Evolutionary conservation across 148 eudicot genomes (phyloP).

Genomic region (Arbutus unedo): DNA sequence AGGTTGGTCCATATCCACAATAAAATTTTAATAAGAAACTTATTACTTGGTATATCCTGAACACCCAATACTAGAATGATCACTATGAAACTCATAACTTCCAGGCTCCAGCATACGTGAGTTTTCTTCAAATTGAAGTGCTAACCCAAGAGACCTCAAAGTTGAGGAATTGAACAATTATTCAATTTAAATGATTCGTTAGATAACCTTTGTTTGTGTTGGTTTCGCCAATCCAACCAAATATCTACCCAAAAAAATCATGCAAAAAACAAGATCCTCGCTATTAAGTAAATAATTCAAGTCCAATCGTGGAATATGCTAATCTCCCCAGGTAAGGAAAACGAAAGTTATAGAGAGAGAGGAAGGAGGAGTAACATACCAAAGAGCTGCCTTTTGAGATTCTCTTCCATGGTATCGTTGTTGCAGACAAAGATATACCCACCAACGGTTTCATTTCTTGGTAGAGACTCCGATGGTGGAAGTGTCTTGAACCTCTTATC

Average conservation of each 20-base stretch:
- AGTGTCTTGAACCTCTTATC: slow-evolving; percentile 96
- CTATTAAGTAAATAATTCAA: not conserved
- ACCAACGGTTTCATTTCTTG: slow-evolving; percentile 81
- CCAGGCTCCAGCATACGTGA: too few relatives aligned
- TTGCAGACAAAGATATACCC: slow-evolving; percentile 98
- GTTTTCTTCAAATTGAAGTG: not conserved
- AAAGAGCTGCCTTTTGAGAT: slow-evolving; percentile 81
- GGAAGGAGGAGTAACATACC: slow-evolving; percentile 39
- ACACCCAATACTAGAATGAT: not conserved
- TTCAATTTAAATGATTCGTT: not conserved
- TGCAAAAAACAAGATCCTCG: not conserved
- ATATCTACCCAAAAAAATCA: not conserved
- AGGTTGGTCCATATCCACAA: not conserved
- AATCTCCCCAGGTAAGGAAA: not conserved
- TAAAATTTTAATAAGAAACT: not conserved
- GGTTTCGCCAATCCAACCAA: not conserved
- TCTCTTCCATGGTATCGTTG: slow-evolving; percentile 98
- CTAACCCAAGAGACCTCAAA: not conserved
- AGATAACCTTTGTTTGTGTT: too few relatives aligned
- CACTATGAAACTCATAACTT: not conserved
- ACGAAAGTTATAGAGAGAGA: not conserved
- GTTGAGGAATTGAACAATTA: not conserved
- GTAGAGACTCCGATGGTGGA: slow-evolving; percentile 82
- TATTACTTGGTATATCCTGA: not conserved
- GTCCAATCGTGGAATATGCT: too few relatives aligned